Conservation (phyloP, 345 rosid species). For the Citrus trifoliata region DNA sequence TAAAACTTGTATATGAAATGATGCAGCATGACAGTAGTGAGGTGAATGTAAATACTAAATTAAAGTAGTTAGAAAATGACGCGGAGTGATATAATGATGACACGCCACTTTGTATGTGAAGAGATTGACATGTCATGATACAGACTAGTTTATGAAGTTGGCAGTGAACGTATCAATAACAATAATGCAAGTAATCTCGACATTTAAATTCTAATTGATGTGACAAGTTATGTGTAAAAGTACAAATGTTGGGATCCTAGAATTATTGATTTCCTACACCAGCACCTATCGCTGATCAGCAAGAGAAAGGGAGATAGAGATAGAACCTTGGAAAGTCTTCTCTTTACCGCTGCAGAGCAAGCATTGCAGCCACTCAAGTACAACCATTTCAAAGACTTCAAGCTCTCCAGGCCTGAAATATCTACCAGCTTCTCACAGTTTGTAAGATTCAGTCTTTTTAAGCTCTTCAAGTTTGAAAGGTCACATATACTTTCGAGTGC, state of each 20-base stretch:
- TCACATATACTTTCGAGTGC: slow-evolving; percentile 31
- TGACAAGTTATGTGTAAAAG: no score
- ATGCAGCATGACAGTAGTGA: neutral
- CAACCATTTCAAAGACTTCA: slow-evolving; percentile 35
- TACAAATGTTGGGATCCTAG: no score
- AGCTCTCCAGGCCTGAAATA: slow-evolving; percentile 43
- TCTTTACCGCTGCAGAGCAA: slow-evolving; percentile 28
- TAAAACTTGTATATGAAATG: neutral
- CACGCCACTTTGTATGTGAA: neutral
- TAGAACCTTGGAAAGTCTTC: slow-evolving; percentile 44
- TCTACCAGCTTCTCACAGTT: slow-evolving; percentile 42
- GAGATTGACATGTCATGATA: neutral
- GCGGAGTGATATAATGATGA: neutral
- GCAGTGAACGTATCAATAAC: no score
- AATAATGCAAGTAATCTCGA: no score
- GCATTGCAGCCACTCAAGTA: slow-evolving; percentile 38
- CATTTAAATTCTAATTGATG: no score
- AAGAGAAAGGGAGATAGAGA: neutral
- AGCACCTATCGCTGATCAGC: neutral
- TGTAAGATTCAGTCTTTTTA: slow-evolving; percentile 28
- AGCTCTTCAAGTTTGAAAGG: slow-evolving; percentile 28
- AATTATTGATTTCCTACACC: no score
- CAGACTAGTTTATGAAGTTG: no score
- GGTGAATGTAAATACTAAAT: no score
- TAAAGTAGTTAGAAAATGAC: no score